A percentile compares a stretch with the other conserved stretches of the same genome.
These are phyloP conservation scores for Schizochytrium sp. DNA, from an alignment of 108 stramenopile species.

Conservation along the genomic window DNA sequence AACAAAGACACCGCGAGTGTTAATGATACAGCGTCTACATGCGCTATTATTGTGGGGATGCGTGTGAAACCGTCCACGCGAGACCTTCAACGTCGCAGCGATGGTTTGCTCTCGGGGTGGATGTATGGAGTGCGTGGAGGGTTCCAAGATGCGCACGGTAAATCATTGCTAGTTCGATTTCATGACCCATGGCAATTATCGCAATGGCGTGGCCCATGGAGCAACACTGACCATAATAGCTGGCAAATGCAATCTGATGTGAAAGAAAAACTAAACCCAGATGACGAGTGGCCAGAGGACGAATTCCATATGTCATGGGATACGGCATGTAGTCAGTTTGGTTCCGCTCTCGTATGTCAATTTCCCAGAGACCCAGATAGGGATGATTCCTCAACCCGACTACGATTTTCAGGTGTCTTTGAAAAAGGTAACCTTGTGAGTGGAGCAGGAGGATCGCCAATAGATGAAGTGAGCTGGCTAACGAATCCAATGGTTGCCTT, in stretches of 20 bases:
- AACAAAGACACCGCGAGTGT: background rate
- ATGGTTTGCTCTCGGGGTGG: constrained; percentile 25
- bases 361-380: background rate
- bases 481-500: constrained; percentile 43
- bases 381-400: too few species aligned
- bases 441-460: background rate
- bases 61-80: background rate
- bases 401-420: background rate
- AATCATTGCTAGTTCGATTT: background rate
- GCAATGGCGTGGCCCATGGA: constrained; percentile 35
- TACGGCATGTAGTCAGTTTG: background rate
- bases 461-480: constrained; percentile 1
- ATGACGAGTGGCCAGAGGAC: background rate
- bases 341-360: background rate
- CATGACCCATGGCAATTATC: background rate
- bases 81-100: background rate
- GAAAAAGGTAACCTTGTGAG: background rate
- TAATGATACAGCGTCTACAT: background rate
- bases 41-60: background rate
- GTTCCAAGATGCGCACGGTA: background rate
- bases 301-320: constrained; percentile 28
- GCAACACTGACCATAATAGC: background rate
- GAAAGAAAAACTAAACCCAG: background rate
- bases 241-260: background rate
- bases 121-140: background rate